These are phyloP conservation scores for Sporothrix schenckii DNA, from an alignment of 2,329 filamentous ascomycete species.

Conservation along the genomic window DNA sequence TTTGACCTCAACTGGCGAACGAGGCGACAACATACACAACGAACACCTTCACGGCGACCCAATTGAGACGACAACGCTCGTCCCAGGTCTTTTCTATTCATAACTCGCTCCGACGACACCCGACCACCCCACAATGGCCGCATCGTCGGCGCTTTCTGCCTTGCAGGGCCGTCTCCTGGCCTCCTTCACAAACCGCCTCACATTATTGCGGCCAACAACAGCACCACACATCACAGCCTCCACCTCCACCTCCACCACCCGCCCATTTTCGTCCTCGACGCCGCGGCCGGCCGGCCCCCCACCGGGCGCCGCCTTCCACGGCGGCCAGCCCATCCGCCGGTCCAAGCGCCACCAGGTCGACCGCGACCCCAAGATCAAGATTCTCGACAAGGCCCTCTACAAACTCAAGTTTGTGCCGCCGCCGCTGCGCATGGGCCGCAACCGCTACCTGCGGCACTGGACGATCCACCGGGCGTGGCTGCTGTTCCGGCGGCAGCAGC, in stretches of 20 bases:
- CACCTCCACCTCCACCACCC: neutral
- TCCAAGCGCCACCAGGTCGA: conserved; percentile 34
- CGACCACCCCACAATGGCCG: conserved; percentile 7
- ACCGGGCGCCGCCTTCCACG: neutral
- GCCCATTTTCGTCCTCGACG: conserved; percentile 24
- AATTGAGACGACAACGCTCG: neutral
- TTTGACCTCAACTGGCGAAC: neutral
- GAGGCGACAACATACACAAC: neutral
- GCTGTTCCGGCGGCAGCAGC: conserved; percentile 72
- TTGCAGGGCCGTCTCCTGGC: conserved; percentile 28
- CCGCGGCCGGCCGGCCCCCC: neutral
- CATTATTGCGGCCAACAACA: neutral
- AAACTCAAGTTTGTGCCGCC: conserved; percentile 48
- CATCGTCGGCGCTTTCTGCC: neutral
- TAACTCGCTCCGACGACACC: neutral
- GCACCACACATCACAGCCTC: neutral
- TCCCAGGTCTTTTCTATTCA: no score
- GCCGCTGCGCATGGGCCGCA: conserved; percentile 85
- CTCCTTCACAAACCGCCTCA: conserved; percentile 26
- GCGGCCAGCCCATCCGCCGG: neutral
- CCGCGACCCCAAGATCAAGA: conserved; percentile 43
- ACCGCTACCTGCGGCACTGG: conserved; percentile 91
- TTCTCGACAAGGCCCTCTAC: conserved; percentile 43
- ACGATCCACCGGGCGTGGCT: conserved; percentile 97
- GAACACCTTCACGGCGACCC: neutral